Conservation (phyloP, 305 asterid genomes). For the Coffea humblotiana region DNA sequence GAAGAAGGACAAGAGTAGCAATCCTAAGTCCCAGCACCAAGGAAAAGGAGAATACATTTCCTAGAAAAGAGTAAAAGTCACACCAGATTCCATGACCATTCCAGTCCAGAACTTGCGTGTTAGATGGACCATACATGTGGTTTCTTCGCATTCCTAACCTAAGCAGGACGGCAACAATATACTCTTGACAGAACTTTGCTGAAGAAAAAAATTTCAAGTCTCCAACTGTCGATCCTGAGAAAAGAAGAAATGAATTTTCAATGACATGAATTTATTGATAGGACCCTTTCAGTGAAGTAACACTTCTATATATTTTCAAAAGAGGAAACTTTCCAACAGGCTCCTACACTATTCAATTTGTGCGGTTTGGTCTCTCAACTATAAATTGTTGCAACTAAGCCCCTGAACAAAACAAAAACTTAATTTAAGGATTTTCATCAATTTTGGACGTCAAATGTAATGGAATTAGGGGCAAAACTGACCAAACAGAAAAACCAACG, state of each 20-base stretch:
- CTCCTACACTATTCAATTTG: no score
- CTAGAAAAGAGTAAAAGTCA: neutral
- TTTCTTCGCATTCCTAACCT: neutral
- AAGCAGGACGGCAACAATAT: neutral
- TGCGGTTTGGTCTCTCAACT: no score
- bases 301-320: no score
- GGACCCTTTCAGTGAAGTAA: neutral
- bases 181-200: neutral
- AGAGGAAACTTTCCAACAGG: no score
- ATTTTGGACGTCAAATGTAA: no score
- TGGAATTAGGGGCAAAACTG: no score
- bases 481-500: no score
- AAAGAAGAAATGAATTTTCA: neutral
- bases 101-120: neutral
- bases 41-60: neutral
- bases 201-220: neutral
- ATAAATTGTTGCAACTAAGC: no score
- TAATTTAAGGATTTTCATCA: no score
- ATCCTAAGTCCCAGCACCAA: neutral
- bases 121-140: neutral
- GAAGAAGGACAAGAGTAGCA: no score
- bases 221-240: neutral
- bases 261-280: neutral
- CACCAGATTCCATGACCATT: neutral
- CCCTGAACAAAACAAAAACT: no score